Base-by-base conservation (phyloP, 768 basidiomycete genomes). In the Nidula microcarpa region DNA sequence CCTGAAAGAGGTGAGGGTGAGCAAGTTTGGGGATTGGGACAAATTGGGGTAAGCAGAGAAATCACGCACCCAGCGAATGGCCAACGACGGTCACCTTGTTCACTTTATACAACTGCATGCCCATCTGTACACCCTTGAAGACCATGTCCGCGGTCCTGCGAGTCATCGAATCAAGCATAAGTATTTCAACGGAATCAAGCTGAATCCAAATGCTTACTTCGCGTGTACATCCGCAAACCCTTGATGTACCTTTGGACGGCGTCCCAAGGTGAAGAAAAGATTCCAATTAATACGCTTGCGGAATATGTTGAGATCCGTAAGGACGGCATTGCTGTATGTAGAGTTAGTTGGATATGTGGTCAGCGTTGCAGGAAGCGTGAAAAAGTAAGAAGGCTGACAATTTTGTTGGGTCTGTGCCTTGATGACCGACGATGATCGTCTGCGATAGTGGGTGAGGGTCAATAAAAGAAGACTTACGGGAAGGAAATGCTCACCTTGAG, bases 401-500 rank as follows among this genome's bases (percentile, higher is more conserved):
- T 49, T 30, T 49, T 35, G n/a, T 14, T 30, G 45, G 30, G 45
- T 47, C 45, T 13, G 45, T 47, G 11, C 45, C 49, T 47, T 60
- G 57, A 52, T 63, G 60, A 6, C 47, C 54, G 10, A 62, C 60
- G 6, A 60, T 49, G 4, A 41, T 16, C 11, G 39, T 41, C 39
- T 41, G 16, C 16, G 13, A 63, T 51, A 32, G 60, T 60, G 56
- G 59, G 47, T 23, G 34, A 13, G 51, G 14, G 10, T 45, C 47
- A 9, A 30, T 4, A n/a, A 33, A 2, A 34, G 34, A 9, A 11
- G 35, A 35, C 2, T 13, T 47, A n/a, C 43, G 11, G 45, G 7
- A 50, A 9, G 23, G n/a, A 50, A 50, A 7, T 11, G 43, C 58
- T 18, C 10, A 60, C 60, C 58, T 59, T n/a, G n/a, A 62, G 53